phyloP scores from a whole-genome alignment of 345 rosid genomes.

The Lumnitzera racemosa region DNA sequence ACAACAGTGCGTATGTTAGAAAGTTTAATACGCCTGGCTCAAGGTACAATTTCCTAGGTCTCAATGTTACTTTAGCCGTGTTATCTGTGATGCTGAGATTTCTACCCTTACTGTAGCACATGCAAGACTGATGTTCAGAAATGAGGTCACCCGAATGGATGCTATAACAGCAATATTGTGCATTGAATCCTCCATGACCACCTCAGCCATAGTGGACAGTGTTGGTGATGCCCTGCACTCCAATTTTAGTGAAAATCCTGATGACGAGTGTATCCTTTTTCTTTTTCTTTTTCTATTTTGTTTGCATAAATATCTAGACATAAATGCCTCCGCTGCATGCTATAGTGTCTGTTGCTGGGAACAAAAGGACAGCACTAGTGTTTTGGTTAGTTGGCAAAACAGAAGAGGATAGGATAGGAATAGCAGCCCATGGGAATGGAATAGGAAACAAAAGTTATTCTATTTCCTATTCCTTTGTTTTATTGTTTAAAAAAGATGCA shows the following conservation, averaged over 20 bases:
- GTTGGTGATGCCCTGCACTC: constrained; percentile 86
- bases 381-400: no score
- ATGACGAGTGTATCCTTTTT: constrained; percentile 82
- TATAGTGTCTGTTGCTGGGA: no score
- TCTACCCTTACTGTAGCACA: constrained; percentile 47
- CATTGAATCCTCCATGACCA: constrained; percentile 94
- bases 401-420: no score
- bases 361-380: no score
- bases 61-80: no score
- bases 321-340: neutral
- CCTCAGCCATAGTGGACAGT: constrained; percentile 81
- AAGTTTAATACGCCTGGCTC: constrained; percentile 92
- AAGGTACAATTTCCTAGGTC: constrained; percentile 39
- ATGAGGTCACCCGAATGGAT: constrained; percentile 71
- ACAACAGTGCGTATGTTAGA: constrained; percentile 97
- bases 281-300: neutral
- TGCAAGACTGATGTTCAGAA: constrained; percentile 95
- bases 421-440: no score
- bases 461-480: no score
- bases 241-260: constrained; percentile 79
- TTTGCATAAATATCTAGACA: neutral
- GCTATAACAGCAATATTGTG: constrained; percentile 90
- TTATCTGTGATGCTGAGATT: no score
- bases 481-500: no score
- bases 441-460: no score